A percentile compares a stretch with the other conserved stretches of the same genome.
Conservation (phyloP, 176 grass and related monocot species). For the Elaeis guineensis region DNA sequence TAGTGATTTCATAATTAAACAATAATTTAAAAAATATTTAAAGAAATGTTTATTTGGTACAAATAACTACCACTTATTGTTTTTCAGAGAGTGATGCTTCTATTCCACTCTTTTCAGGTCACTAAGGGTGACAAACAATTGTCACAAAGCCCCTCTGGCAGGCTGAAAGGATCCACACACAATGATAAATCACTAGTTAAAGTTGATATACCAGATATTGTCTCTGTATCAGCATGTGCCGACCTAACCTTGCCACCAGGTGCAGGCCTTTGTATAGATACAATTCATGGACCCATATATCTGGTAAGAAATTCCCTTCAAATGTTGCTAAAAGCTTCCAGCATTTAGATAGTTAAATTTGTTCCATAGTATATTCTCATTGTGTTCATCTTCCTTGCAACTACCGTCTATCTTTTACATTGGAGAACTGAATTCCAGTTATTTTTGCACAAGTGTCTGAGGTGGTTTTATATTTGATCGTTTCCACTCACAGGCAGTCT, state of each 20-base stretch:
- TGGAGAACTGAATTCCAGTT: no score
- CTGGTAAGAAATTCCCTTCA: constrained; percentile 42
- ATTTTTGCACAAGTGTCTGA: no score
- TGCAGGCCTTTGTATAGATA: constrained; percentile 77
- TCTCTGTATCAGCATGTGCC: constrained; percentile 67
- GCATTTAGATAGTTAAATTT: no score
- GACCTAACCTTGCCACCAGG: constrained; percentile 89
- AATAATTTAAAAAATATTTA: no score
- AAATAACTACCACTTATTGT: neutral
- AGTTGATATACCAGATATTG: constrained; percentile 65
- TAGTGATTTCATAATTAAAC: no score
- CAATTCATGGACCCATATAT: constrained; percentile 65
- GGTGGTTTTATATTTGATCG: no score
- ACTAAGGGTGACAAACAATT: constrained; percentile 37
- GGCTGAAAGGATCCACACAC: constrained; percentile 26
- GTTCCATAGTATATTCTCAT: neutral
- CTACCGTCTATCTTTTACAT: no score
- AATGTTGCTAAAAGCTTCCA: no score
- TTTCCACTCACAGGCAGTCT: no score
- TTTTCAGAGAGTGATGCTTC: neutral
- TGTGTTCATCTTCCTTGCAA: neutral
- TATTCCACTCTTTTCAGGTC: constrained; percentile 35
- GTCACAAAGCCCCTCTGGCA: constrained; percentile 36
- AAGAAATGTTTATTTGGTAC: no score
- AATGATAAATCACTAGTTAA: constrained; percentile 48